Evolutionary conservation across 805 yeast species (phyloP), one percentile per base, ranked within the genome.

Genomic region (Candida ulmi): DNA sequence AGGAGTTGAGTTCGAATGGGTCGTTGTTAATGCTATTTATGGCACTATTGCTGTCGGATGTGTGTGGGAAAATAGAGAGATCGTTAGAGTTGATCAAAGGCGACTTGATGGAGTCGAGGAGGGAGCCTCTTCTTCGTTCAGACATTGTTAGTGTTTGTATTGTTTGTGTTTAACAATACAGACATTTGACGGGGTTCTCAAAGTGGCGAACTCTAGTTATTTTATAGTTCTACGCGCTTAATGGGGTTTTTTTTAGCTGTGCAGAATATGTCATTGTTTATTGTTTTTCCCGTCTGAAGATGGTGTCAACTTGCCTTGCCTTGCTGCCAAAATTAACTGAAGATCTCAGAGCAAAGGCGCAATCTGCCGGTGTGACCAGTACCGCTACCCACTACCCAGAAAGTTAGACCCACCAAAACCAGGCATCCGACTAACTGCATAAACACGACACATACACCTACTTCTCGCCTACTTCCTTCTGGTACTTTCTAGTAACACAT

Each of bases 1-100:
- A 35, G 2, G 46, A 30, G 42, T 45, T 43, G 23, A 45, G 43
- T 17, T 45, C 46, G 30, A 45, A 45, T 4, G 46, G 48, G 37
- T 45, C 44, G 23, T 41, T 40, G 39, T 27, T 32, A 31, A 13
- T 29, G 40, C 23, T 36, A 18, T 12, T 39, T 30, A 31, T 31
- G n/a, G 26, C 33, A 31, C n/a, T 35, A 32, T 8, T 28, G 19
- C 19, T 33, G 30, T n/a, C 18, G 8, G 16, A 19, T 2, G 37
- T 12, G 5, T 30, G 17, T 12, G 35, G 27, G 15, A 37, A n/a
- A 7, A 9, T 28, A 6, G 40, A 16, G 16, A 32, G 18, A 24
- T 35, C 39, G 23, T 28, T 38, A 8, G 41, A 34, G 24, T 21
- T 21, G 24, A 21, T 21, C n/a, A 44, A 25, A 6, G 47, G 47